Evolutionary conservation across 1,139 yeast species (phyloP).

Genomic region (Geotrichum bryndzae): DNA sequence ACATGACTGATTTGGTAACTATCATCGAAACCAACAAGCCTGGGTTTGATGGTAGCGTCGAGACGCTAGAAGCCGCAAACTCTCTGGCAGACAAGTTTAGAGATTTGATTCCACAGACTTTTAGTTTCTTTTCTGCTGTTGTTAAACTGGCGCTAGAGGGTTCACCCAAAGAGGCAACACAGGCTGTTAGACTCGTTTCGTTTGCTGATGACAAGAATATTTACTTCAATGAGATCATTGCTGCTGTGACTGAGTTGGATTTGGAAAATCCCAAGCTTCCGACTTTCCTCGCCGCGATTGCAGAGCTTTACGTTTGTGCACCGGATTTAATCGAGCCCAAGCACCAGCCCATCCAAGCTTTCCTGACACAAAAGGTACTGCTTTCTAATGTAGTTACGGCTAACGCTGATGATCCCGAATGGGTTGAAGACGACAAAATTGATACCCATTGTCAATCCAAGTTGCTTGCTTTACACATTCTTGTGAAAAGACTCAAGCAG

Average conservation of each 20-base stretch:
- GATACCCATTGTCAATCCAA: slow-evolving; percentile 39
- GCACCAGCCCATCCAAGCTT: slow-evolving; percentile 53
- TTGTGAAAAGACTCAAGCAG: slow-evolving; percentile 59
- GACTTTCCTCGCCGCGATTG: slow-evolving; percentile 54
- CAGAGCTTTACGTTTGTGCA: slow-evolving; percentile 53
- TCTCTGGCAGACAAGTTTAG: slow-evolving; percentile 51
- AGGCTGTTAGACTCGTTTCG: slow-evolving; percentile 55
- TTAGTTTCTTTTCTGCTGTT: slow-evolving; percentile 34
- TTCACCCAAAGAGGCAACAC: slow-evolving; percentile 57
- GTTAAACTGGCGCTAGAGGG: slow-evolving; percentile 48
- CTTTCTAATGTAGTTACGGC: slow-evolving; percentile 29
- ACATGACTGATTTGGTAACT: slow-evolving; percentile 47
- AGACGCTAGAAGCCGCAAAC: slow-evolving; percentile 54
- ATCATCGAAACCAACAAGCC: slow-evolving; percentile 36
- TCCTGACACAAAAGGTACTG: slow-evolving; percentile 39
- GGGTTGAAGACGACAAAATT: slow-evolving; percentile 48
- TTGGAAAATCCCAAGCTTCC: slow-evolving; percentile 38
- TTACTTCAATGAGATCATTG: slow-evolving; percentile 36
- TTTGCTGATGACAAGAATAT: slow-evolving; percentile 41
- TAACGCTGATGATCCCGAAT: slow-evolving; percentile 34
- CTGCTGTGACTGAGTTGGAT: slow-evolving; percentile 38
- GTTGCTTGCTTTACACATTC: slow-evolving; percentile 47
- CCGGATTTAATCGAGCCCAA: slow-evolving; percentile 49
- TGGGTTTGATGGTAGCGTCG: slow-evolving; percentile 31
- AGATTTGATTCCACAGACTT: slow-evolving; percentile 31